Conservation (phyloP, 2,329 filamentous ascomycete species). For the Xylariales sp. region DNA sequence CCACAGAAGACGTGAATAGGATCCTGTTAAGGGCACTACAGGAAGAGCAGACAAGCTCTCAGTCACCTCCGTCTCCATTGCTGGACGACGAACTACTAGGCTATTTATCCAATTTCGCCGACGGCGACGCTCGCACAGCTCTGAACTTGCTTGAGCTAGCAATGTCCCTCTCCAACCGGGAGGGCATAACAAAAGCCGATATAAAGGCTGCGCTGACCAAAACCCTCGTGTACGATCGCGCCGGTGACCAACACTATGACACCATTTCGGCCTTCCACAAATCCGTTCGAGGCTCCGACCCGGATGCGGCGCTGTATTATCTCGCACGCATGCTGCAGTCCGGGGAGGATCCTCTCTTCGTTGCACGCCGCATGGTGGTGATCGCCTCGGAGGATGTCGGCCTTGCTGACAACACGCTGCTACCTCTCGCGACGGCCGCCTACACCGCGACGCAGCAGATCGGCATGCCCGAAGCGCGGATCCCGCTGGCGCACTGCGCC, state of each 20-base stretch:
- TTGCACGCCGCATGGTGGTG: constrained; percentile 89
- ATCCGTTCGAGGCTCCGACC: constrained; percentile 79
- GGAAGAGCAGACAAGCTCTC: constrained; percentile 43
- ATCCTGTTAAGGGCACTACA: constrained; percentile 75
- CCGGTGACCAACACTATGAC: constrained; percentile 95
- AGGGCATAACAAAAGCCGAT: constrained; percentile 64
- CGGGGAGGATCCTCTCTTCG: constrained; percentile 88
- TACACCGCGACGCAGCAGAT: constrained; percentile 90
- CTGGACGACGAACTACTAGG: constrained; percentile 72
- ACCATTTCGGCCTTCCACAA: constrained; percentile 98
- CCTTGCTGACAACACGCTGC: constrained; percentile 78
- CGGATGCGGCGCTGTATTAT: constrained; percentile 91
- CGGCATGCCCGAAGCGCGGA: constrained; percentile 90
- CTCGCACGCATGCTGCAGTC: constrained; percentile 93
- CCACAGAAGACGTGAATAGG: constrained; percentile 62
- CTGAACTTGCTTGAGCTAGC: constrained; percentile 90
- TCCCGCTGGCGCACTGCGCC: constrained; percentile 82
- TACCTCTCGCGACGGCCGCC: constrained; percentile 78
- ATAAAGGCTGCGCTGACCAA: constrained; percentile 84
- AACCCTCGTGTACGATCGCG: constrained; percentile 90
- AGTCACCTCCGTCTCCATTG: constrained; percentile 44
- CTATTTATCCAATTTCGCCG: constrained; percentile 82
- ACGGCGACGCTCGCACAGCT: constrained; percentile 89
- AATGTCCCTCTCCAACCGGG: constrained; percentile 66
- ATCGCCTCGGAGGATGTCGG: constrained; percentile 94